These are phyloP conservation scores for Astrothelium macrocarpum DNA, from an alignment of 495 filamentous ascomycete genomes.

Conservation along the genomic window DNA sequence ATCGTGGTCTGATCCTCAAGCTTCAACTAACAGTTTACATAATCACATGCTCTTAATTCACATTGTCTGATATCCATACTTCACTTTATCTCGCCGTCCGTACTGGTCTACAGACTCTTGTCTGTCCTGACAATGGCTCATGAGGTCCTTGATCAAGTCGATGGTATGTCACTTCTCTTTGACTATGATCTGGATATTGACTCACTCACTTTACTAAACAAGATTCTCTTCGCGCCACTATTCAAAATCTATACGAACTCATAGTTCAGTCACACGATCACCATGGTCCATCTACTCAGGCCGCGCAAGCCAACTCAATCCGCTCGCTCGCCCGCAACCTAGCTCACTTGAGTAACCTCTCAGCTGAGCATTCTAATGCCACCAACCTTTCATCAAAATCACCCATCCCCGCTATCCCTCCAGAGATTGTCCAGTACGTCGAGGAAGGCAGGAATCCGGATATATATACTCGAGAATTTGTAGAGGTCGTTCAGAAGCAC, in stretches of 20 bases:
- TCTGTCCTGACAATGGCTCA: conserved; percentile 34
- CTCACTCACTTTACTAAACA: conserved; percentile 4
- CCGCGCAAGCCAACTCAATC: conserved; percentile 55
- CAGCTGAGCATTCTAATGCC: conserved; percentile 24
- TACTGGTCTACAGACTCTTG: not conserved
- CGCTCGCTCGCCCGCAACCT: conserved; percentile 26
- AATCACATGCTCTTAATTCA: too few relatives aligned
- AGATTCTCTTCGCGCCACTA: conserved; percentile 40
- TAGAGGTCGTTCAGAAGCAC: conserved; percentile 72
- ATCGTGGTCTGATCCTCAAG: not conserved
- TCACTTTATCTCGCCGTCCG: not conserved
- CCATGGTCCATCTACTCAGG: conserved; percentile 50
- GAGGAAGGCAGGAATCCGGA: conserved; percentile 90
- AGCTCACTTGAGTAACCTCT: conserved; percentile 25
- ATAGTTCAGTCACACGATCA: conserved; percentile 66
- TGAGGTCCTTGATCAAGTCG: conserved; percentile 38
- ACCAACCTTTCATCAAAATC: conserved; percentile 30
- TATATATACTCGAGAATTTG: conserved; percentile 96
- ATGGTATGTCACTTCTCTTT: conserved; percentile 35
- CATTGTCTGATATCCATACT: not conserved
- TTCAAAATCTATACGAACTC: conserved; percentile 81
- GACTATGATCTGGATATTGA: not conserved
- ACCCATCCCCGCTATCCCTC: conserved; percentile 46
- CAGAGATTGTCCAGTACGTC: conserved; percentile 90
- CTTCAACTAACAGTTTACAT: too few relatives aligned